Evolutionary conservation across 192 early-diverging fungal species (phyloP), one percentile per base, ranked within the genome.

Genomic region (Endogone sp.): DNA sequence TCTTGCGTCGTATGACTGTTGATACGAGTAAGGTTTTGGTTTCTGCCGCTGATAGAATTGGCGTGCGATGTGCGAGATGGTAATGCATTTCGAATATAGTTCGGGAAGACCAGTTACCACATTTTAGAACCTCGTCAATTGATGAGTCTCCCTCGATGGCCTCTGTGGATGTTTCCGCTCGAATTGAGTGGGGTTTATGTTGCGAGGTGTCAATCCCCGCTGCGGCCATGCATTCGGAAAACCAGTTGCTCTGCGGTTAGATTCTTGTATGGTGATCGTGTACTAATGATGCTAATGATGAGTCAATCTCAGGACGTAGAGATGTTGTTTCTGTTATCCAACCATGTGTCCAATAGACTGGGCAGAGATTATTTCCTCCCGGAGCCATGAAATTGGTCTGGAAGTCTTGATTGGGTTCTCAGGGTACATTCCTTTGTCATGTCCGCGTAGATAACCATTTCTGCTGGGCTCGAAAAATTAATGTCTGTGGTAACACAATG

Each of bases 91-190:
- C n/a, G n/a, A n/a, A n/a, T n/a, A n/a, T 63, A 21, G 26, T 63
- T 28, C 27, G 16, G 62, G 21, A 31, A 31, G 23, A 24, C 62
- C 62, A 63, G 27, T 63, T 63, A 11, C 62, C 62, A 32, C 29
- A 21, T 32, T 24, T 32, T 16, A 63, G 32, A 63, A 63, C 32
- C 62, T 63, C 62, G n/a, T 63, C 62, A 63, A 63, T 63, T 16
- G 62, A 26, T 31, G 32, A 21, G n/a, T 26, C n/a, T 21, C 29
- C 32, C n/a, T 63, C 27, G 29, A 28, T 20, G 28, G 62, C 22
- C 32, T 28, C 32, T 26, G 62, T 31, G 16, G 62, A 31, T 31
- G 62, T 26, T 63, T 31, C 62, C 20, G 62, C 27, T n/a, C 27
- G 27, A 24, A 63, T 63, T 4, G 62, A 63, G 32, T 63, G 62